These are phyloP conservation scores for Kodamaea kakaduensis DNA, from an alignment of 805 yeast genomes.

Conservation along the genomic window DNA sequence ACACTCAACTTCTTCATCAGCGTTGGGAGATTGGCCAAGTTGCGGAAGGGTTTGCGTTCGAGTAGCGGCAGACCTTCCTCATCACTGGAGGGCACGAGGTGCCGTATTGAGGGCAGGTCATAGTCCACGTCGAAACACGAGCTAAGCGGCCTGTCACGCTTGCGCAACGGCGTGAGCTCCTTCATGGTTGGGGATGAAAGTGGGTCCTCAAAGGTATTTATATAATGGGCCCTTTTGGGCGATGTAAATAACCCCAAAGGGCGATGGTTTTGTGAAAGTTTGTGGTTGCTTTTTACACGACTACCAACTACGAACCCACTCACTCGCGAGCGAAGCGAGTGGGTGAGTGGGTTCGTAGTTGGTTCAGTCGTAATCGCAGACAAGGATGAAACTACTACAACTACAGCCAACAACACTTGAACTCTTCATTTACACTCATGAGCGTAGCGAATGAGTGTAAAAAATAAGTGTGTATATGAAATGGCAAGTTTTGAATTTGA, in stretches of 20 bases:
- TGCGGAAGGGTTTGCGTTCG: constrained; percentile 25
- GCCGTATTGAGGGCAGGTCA: constrained; percentile 9
- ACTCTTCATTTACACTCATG: no score
- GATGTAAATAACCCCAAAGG: constrained; percentile 2
- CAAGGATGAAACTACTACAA: no score
- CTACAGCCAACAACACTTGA: no score
- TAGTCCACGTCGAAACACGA: constrained; percentile 28
- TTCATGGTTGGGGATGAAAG: neutral
- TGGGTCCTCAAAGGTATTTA: neutral
- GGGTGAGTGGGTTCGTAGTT: no score
- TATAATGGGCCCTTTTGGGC: neutral
- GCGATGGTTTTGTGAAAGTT: no score
- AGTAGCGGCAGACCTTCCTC: constrained; percentile 17
- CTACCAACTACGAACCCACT: no score
- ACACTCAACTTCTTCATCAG: constrained; percentile 21
- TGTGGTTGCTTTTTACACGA: no score
- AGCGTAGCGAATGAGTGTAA: no score
- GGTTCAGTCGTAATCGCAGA: no score
- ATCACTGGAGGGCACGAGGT: constrained; percentile 4
- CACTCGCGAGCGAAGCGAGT: no score
- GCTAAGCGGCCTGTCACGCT: constrained; percentile 29
- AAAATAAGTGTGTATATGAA: no score
- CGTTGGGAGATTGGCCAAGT: constrained; percentile 21
- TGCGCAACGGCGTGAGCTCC: constrained; percentile 5
- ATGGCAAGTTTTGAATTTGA: no score